Conservation (phyloP, 2,329 filamentous ascomycete genomes). For the Rhynchosporium graminicola region DNA sequence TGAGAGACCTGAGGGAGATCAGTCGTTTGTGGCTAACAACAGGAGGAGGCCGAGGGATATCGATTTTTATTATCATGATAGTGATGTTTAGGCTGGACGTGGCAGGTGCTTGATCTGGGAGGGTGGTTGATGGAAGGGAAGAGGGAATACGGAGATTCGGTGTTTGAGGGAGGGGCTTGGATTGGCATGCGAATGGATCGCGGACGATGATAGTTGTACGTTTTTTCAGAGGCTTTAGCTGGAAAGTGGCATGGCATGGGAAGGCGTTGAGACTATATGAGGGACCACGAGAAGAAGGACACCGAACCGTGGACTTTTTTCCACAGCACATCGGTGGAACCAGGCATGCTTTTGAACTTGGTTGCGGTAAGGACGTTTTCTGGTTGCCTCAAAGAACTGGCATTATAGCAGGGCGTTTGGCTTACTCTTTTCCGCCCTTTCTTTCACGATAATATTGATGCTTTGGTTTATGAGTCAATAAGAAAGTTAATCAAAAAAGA, state of each 20-base stretch:
- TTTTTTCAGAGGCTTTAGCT: background rate
- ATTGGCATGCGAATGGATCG: background rate
- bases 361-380: background rate
- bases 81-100: constrained; percentile 54
- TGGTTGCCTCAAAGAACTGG: constrained; percentile 13
- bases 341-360: background rate
- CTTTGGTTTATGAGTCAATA: background rate
- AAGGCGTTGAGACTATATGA: background rate
- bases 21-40: constrained; percentile 83
- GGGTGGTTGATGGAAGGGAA: background rate
- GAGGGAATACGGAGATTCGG: background rate
- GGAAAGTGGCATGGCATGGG: background rate
- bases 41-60: constrained; percentile 82
- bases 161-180: background rate
- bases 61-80: constrained; percentile 91
- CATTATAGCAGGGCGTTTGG: constrained; percentile 26
- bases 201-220: background rate
- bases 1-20: constrained; percentile 86
- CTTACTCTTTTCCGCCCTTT: background rate
- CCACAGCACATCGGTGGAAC: background rate
- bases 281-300: background rate
- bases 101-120: background rate
- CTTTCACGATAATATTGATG: background rate
- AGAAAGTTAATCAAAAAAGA: background rate
- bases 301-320: background rate